Conservation (phyloP, 352 stramenopile genomes). For the Pythium phragmitis region DNA sequence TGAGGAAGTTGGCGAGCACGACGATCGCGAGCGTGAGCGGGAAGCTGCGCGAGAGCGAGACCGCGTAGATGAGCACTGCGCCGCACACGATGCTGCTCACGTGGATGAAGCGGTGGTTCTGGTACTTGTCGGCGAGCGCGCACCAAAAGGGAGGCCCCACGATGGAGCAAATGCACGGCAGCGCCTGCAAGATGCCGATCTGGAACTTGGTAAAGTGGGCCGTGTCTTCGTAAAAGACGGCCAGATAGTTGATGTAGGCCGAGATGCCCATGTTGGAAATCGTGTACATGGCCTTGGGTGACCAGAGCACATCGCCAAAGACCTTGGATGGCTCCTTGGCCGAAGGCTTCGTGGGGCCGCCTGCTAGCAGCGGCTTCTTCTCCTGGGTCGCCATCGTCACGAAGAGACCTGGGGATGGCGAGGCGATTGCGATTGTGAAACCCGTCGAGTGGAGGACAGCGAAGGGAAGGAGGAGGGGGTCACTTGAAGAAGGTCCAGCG, state of each 20-base stretch:
- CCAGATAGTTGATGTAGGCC: slow-evolving; percentile 73
- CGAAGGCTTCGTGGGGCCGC: background rate
- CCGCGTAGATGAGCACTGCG: slow-evolving; percentile 51
- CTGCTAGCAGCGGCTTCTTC: background rate
- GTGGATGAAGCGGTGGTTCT: slow-evolving; percentile 64
- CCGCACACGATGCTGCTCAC: slow-evolving; percentile 55
- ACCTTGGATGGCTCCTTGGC: slow-evolving; percentile 7
- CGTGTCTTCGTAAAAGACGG: slow-evolving; percentile 73
- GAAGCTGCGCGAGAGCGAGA: slow-evolving; percentile 61
- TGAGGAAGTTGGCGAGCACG: slow-evolving; percentile 63
- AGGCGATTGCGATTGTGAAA: background rate
- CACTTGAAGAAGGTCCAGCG: background rate
- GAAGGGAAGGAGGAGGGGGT: background rate
- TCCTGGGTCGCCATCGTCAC: background rate
- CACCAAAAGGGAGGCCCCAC: slow-evolving; percentile 71
- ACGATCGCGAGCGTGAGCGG: slow-evolving; percentile 48
- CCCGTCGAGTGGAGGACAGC: background rate
- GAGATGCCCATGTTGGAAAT: slow-evolving; percentile 60
- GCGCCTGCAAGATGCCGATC: slow-evolving; percentile 71
- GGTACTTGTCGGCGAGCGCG: slow-evolving; percentile 62
- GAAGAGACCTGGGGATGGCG: background rate
- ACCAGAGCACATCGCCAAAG: slow-evolving; percentile 37
- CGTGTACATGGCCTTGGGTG: slow-evolving; percentile 81
- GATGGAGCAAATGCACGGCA: slow-evolving; percentile 62
- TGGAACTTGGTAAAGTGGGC: slow-evolving; percentile 68